Conservation (phyloP, 192 early-diverging fungal genomes). For the Backusella morwellensis region DNA sequence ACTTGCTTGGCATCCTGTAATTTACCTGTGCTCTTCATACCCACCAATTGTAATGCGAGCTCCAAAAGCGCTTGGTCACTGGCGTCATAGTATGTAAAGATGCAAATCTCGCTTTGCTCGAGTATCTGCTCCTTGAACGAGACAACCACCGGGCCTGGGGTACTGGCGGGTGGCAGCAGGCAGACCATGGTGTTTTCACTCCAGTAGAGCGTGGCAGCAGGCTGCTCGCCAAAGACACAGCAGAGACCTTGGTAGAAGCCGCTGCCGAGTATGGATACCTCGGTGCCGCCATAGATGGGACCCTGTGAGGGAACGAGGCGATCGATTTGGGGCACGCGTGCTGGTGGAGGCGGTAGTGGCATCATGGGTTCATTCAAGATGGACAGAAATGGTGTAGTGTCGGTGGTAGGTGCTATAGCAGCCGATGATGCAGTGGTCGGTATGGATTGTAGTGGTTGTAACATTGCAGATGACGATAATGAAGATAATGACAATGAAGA, state of each 20-base stretch:
- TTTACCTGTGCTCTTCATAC: constrained; percentile 79
- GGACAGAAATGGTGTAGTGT: constrained; percentile 16
- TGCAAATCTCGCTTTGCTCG: constrained; percentile 36
- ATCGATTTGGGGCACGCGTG: constrained; percentile 48
- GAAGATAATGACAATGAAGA: constrained; percentile 14
- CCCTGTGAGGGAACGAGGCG: constrained; percentile 82
- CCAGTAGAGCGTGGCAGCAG: constrained; percentile 78
- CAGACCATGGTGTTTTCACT: constrained; percentile 80
- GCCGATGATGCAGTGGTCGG: constrained; percentile 25
- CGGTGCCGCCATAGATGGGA: constrained; percentile 83
- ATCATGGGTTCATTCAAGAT: neutral
- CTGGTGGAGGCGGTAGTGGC: neutral
- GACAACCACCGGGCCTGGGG: constrained; percentile 71
- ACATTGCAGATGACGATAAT: constrained; percentile 32
- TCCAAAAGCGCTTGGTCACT: constrained; percentile 89
- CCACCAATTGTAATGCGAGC: constrained; percentile 85
- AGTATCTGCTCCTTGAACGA: constrained; percentile 52
- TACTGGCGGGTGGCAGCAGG: constrained; percentile 71
- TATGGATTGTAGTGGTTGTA: constrained; percentile 27
- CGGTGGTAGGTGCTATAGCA: neutral
- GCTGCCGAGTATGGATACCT: constrained; percentile 78
- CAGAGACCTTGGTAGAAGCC: constrained; percentile 75
- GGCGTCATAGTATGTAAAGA: constrained; percentile 53
- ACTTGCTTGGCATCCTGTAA: constrained; percentile 73
- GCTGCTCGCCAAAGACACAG: constrained; percentile 72